Percentiles rank a stretch among this genome's conserved stretches.
Conservation (phyloP, 2,329 filamentous ascomycete genomes). For the Colletotrichum sp. region DNA sequence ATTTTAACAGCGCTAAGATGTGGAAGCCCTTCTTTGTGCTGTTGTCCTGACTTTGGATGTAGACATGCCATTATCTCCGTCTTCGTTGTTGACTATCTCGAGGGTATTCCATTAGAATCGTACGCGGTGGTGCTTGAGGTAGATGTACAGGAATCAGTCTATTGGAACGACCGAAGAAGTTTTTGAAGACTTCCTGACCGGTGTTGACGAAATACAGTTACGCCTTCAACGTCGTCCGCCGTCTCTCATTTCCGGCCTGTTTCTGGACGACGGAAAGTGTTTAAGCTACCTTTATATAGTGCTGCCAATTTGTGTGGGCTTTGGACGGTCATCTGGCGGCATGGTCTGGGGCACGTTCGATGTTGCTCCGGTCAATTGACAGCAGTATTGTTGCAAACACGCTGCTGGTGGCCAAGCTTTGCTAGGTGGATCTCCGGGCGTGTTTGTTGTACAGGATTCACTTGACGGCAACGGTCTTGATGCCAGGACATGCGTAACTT, state of each 20-base stretch:
- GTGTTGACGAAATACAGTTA: accelerated
- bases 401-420: background rate
- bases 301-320: accelerated
- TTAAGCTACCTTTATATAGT: accelerated
- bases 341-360: accelerated
- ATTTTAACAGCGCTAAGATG: background rate
- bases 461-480: accelerated
- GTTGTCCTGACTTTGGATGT: accelerated
- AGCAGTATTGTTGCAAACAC: background rate
- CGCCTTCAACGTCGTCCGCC: accelerated
- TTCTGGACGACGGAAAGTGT: accelerated
- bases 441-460: accelerated
- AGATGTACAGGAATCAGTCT: background rate
- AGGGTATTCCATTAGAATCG: background rate
- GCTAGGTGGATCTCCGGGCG: accelerated
- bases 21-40: background rate
- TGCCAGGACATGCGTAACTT: accelerated
- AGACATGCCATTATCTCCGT: background rate
- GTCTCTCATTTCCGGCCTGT: accelerated
- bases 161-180: background rate
- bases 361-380: accelerated
- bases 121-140: background rate
- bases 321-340: accelerated
- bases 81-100: accelerated
- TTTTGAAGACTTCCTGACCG: background rate